Conservation (phyloP, 805 yeast species). For the Candida parachauliodes region DNA sequence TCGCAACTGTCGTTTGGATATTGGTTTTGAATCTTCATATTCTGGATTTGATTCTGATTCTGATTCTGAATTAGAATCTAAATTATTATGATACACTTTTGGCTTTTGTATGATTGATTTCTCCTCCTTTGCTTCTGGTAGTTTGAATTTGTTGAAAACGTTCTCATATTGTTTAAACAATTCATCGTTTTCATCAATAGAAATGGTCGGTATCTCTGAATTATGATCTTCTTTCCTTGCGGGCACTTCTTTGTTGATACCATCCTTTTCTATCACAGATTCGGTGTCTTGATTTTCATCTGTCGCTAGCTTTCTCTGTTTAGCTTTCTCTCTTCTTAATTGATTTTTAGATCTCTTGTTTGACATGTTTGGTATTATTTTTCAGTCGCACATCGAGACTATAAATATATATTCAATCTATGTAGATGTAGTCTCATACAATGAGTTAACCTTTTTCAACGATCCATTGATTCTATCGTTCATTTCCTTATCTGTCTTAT, state of each 20-base stretch:
- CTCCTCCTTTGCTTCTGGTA: not conserved
- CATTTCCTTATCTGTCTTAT: conserved; percentile 27
- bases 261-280: conserved; percentile 4
- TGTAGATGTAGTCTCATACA: conserved; percentile 3
- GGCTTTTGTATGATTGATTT: not conserved
- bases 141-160: conserved; percentile 17
- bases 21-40: conserved; percentile 14
- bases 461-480: conserved; percentile 22
- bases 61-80: conserved; percentile 19
- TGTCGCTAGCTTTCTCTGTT: conserved; percentile 27
- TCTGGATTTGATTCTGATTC: conserved; percentile 15
- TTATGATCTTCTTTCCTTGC: not conserved
- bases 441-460: conserved; percentile 12
- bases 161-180: conserved; percentile 18
- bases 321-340: conserved; percentile 45
- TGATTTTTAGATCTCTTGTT: conserved; percentile 50
- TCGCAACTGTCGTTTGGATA: conserved; percentile 51
- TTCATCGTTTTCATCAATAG: conserved; percentile 7
- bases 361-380: conserved; percentile 14
- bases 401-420: not conserved
- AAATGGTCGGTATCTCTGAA: not conserved
- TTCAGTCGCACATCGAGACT: conserved; percentile 1
- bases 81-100: not conserved
- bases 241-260: not conserved
- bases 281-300: conserved; percentile 5